Percentiles rank a stretch among this genome's conserved stretches.
Evolutionary conservation across 768 basidiomycete species (phyloP).

Genomic region (Mycena metata): DNA sequence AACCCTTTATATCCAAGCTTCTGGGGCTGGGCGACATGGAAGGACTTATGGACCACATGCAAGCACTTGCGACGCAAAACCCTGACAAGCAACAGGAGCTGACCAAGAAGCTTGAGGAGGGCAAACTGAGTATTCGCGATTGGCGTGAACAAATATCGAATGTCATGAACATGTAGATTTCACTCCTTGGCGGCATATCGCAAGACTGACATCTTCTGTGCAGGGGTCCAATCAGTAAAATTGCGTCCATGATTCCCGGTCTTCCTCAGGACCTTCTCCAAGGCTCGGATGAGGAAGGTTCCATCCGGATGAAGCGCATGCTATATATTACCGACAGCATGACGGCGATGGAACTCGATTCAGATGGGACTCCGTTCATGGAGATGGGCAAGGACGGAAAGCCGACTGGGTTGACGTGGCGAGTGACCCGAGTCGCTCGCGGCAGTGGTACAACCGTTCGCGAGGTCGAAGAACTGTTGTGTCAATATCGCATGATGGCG

Average conservation of each 20-base stretch:
- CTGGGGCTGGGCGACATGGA: slow-evolving; percentile 97
- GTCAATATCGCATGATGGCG: slow-evolving; percentile 98
- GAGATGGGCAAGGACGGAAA: slow-evolving; percentile 86
- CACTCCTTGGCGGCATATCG: slow-evolving; percentile 16
- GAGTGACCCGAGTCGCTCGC: slow-evolving; percentile 89
- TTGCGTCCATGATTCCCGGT: slow-evolving; percentile 99
- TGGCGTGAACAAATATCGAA: slow-evolving; percentile 98
- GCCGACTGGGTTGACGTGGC: slow-evolving; percentile 88
- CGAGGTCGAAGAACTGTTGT: slow-evolving; percentile 97
- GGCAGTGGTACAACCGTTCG: slow-evolving; percentile 95
- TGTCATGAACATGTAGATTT: slow-evolving; percentile 95
- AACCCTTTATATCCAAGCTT: slow-evolving; percentile 97
- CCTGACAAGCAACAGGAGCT: slow-evolving; percentile 98
- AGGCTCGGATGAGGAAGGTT: slow-evolving; percentile 94
- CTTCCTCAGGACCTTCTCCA: slow-evolving; percentile 92
- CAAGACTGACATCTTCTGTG: slow-evolving; percentile 30
- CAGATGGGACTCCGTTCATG: slow-evolving; percentile 94
- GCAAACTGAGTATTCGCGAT: slow-evolving; percentile 95
- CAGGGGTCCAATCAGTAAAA: slow-evolving; percentile 99
- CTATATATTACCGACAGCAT: slow-evolving; percentile 99
- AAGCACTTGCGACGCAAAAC: slow-evolving; percentile 92
- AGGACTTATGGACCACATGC: slow-evolving; percentile 98
- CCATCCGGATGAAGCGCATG: slow-evolving; percentile 94
- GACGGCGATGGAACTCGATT: slow-evolving; percentile 94
- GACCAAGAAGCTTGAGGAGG: slow-evolving; percentile 97